Percentiles rank a stretch among this genome's conserved stretches.
Conservation (phyloP, 129 eudicot species). For the Escallonia herrerae region DNA sequence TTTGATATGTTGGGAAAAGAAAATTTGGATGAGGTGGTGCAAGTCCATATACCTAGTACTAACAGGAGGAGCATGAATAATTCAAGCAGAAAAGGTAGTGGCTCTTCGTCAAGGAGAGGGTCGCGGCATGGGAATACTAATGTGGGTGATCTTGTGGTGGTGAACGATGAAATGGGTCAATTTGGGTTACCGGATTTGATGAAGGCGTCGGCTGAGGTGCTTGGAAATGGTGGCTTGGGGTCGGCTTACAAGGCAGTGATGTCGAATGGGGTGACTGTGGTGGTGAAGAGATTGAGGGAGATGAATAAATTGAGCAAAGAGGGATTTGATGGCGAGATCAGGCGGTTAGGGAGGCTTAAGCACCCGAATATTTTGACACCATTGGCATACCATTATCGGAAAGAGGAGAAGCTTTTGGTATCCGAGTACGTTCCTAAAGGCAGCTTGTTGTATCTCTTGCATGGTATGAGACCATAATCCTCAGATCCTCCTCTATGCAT, state of each 20-base stretch:
- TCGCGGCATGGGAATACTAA: constrained; percentile 20
- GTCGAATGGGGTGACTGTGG: constrained; percentile 59
- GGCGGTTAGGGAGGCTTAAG: constrained; percentile 48
- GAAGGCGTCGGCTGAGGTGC: constrained; percentile 96
- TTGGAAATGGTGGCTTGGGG: constrained; percentile 71
- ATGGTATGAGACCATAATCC: constrained; percentile 33
- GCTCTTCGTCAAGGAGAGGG: constrained; percentile 4
- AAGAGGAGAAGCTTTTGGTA: constrained; percentile 78
- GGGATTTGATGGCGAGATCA: constrained; percentile 55
- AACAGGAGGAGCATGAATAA: constrained; percentile 12
- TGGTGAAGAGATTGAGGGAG: constrained; percentile 76
- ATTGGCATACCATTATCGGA: constrained; percentile 78
- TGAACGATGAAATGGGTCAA: constrained; percentile 62
- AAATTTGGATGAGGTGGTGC: constrained; percentile 38
- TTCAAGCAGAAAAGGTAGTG: constrained; percentile 18
- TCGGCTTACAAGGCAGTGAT: constrained; percentile 80
- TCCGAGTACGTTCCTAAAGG: constrained; percentile 67
- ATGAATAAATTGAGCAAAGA: constrained; percentile 66
- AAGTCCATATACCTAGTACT: constrained; percentile 29
- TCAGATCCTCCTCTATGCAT: background rate
- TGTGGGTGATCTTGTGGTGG: constrained; percentile 48
- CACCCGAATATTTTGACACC: constrained; percentile 67
- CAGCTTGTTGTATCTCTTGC: constrained; percentile 68
- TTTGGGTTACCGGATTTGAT: constrained; percentile 81
- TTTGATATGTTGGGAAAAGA: constrained; percentile 28